Evolutionary conservation across 2,329 filamentous ascomycete species (phyloP).

Genomic region (Dactylellina leptospora): DNA sequence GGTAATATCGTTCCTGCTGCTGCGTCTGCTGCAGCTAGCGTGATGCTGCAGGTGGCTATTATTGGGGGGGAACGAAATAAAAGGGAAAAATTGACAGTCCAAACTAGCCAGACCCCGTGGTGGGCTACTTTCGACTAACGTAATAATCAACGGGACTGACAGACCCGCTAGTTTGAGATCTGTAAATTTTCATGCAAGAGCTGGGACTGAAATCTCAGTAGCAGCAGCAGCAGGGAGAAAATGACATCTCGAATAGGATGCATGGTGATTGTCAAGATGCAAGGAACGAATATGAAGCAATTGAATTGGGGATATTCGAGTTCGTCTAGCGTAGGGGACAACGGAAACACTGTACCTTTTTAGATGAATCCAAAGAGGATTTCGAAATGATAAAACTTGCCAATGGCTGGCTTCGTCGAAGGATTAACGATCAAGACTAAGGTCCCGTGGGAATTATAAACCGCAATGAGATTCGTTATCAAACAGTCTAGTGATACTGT

Average conservation of each 20-base stretch:
- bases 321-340: neutral
- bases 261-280: conserved; percentile 4
- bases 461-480: conserved; percentile 9
- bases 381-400: too few relatives aligned
- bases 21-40: conserved; percentile 32
- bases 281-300: too few relatives aligned
- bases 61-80: conserved; percentile 32
- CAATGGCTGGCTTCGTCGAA: too few relatives aligned
- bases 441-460: conserved; percentile 1
- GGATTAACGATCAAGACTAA: too few relatives aligned
- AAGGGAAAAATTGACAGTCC: too few relatives aligned
- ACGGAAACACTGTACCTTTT: conserved; percentile 1
- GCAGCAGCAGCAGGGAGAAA: neutral
- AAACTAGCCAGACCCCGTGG: too few relatives aligned
- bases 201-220: conserved; percentile 44
- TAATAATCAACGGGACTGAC: neutral
- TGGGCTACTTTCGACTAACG: conserved; percentile 13
- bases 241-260: conserved; percentile 2
- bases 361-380: too few relatives aligned
- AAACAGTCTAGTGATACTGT: too few relatives aligned
- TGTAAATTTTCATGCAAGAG: conserved; percentile 39
- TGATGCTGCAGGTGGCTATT: conserved; percentile 38
- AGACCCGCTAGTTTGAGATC: conserved; percentile 25
- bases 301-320: neutral
- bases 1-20: conserved; percentile 38